phyloP scores from a whole-genome alignment of 306 rosid species.

The Castanospermum australe region DNA sequence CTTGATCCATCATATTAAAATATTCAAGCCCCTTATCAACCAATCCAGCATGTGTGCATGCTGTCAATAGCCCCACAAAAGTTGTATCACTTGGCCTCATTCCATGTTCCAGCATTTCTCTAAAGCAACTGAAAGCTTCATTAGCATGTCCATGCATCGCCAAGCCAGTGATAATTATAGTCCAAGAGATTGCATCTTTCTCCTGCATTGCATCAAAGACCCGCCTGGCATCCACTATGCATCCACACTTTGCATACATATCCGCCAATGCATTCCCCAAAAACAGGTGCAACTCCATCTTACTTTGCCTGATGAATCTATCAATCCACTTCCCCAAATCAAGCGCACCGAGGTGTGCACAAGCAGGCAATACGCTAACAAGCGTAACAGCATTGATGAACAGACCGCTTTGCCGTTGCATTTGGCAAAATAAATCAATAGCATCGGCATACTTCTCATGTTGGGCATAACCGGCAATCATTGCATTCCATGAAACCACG shows the following conservation, averaged over 20 bases:
- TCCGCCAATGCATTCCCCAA: constrained; percentile 11
- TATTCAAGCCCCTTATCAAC: constrained; percentile 7
- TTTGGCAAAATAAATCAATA: background rate
- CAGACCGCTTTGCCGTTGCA: background rate
- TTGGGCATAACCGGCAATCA: constrained; percentile 6
- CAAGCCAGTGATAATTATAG: background rate
- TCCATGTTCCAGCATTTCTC: constrained; percentile 18
- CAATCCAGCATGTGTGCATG: constrained; percentile 11
- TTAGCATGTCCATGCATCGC: constrained; percentile 17
- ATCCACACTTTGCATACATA: constrained; percentile 23
- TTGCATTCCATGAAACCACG: constrained; percentile 14
- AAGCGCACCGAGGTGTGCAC: constrained; percentile 19
- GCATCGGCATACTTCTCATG: constrained; percentile 2
- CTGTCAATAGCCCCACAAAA: constrained; percentile 13
- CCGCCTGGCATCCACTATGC: background rate
- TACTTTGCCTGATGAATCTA: constrained; percentile 3
- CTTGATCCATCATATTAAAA: constrained; percentile 7
- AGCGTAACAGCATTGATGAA: constrained; percentile 2
- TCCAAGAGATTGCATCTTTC: constrained; percentile 8
- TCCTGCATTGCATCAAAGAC: constrained; percentile 13
- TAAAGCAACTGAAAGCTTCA: constrained; percentile 11
- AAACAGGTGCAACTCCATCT: background rate
- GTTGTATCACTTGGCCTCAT: constrained; percentile 1
- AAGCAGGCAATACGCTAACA: constrained; percentile 6
- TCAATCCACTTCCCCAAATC: constrained; percentile 7